phyloP scores from a whole-genome alignment of 768 basidiomycete genomes.

The Cubamyces lactineus region DNA sequence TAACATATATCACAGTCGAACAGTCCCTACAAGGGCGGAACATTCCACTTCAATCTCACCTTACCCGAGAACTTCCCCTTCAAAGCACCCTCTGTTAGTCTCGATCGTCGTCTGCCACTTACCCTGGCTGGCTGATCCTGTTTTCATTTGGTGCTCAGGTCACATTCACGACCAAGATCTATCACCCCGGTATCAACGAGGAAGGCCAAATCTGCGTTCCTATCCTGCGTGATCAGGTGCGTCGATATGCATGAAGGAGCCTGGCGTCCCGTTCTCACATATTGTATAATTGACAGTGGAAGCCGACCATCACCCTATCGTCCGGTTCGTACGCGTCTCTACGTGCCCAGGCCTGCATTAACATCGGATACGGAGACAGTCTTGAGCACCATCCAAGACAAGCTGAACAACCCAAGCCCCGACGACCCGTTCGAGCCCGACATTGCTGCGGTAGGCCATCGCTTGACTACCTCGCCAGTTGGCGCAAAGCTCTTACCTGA shows the following conservation, averaged over 20 bases:
- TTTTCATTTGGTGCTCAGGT: conserved; percentile 50
- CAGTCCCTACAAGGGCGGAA: conserved; percentile 84
- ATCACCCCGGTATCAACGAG: conserved; percentile 90
- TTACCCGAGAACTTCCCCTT: conserved; percentile 86
- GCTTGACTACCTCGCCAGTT: background rate
- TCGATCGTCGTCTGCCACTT: conserved; percentile 5
- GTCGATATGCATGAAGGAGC: background rate
- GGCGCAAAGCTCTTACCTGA: background rate
- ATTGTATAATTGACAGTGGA: conserved; percentile 69
- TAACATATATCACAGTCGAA: conserved; percentile 50
- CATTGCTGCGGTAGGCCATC: conserved; percentile 69
- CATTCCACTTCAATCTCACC: conserved; percentile 71
- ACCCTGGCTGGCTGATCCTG: background rate
- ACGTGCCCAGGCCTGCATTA: background rate
- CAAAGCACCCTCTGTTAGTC: conserved; percentile 76
- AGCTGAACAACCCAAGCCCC: conserved; percentile 84
- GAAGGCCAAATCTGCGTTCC: conserved; percentile 87
- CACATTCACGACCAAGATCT: conserved; percentile 83
- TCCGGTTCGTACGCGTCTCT: conserved; percentile 50
- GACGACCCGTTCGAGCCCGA: conserved; percentile 91
- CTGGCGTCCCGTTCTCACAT: background rate
- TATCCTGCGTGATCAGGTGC: conserved; percentile 79
- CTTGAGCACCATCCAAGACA: conserved; percentile 76
- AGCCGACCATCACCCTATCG: conserved; percentile 74
- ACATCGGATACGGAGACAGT: conserved; percentile 46